These are phyloP conservation scores for Megacollybia marginata DNA, from an alignment of 768 basidiomycete genomes.

Conservation along the genomic window DNA sequence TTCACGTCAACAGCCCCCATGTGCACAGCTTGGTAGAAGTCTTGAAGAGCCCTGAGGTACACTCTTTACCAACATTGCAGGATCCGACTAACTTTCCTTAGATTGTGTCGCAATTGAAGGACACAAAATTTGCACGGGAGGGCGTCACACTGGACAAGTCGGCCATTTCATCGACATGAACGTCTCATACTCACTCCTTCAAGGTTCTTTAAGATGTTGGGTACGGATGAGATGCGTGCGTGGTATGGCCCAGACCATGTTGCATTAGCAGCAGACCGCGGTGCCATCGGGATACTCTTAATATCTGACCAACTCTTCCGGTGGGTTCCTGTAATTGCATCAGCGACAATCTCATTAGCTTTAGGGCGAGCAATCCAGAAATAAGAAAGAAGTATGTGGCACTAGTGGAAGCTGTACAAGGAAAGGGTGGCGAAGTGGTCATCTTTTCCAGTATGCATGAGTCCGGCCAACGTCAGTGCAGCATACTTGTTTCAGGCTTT, in stretches of 20 bases:
- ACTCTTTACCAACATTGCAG: background rate
- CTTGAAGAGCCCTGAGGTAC: conserved; percentile 87
- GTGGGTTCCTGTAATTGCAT: conserved; percentile 27
- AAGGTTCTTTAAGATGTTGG: conserved; percentile 98
- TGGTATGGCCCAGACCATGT: conserved; percentile 99
- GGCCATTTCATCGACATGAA: background rate
- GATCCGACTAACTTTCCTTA: background rate
- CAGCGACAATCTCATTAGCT: background rate
- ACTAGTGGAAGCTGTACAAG: conserved; percentile 83
- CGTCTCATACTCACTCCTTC: background rate
- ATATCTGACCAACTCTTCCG: conserved; percentile 95
- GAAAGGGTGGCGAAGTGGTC: conserved; percentile 86
- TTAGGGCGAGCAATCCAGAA: conserved; percentile 72
- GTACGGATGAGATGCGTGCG: conserved; percentile 87
- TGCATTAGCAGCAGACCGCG: conserved; percentile 81
- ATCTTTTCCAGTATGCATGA: conserved; percentile 99
- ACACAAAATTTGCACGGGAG: conserved; percentile 95
- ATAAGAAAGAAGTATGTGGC: conserved; percentile 78
- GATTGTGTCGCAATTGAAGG: conserved; percentile 17
- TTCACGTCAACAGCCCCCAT: conserved; percentile 89
- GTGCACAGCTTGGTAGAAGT: conserved; percentile 95
- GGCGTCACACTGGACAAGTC: conserved; percentile 88
- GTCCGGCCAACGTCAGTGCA: conserved; percentile 84
- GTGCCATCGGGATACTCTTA: conserved; percentile 88
- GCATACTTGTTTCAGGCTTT: background rate